phyloP scores from a whole-genome alignment of 306 rosid genomes.

The Lathyrus sativus region DNA sequence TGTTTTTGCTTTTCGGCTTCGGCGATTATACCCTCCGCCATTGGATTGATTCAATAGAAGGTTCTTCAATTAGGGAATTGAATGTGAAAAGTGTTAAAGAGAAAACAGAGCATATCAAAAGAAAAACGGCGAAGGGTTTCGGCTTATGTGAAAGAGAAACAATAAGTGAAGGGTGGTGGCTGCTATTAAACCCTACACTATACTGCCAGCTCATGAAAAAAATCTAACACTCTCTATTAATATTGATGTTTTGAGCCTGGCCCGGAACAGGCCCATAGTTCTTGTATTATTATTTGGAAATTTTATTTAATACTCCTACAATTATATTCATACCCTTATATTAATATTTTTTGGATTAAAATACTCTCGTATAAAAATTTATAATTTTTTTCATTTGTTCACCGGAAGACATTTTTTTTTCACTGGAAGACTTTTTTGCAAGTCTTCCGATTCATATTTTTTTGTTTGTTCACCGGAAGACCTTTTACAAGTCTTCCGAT shows the following conservation, averaged over 20 bases:
- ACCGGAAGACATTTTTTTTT: too few species aligned
- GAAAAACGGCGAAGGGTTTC: conserved; percentile 28
- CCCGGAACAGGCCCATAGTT: neutral
- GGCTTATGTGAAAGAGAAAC: conserved; percentile 53
- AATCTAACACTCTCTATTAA: neutral
- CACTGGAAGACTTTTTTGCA: too few species aligned
- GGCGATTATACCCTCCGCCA: neutral
- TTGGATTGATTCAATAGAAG: neutral
- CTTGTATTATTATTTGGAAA: too few species aligned
- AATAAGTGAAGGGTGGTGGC: neutral
- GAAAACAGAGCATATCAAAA: conserved; percentile 10
- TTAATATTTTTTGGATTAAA: too few species aligned
- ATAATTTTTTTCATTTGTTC: too few species aligned
- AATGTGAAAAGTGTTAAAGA: neutral
- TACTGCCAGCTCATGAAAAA: neutral
- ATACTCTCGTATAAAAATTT: too few species aligned
- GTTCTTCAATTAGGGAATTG: neutral
- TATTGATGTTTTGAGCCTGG: neutral
- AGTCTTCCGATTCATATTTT: too few species aligned
- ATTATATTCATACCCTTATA: too few species aligned
- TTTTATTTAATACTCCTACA: too few species aligned
- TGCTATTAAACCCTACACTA: conserved; percentile 76
- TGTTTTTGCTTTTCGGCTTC: conserved; percentile 23
- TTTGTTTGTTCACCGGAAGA: too few species aligned
- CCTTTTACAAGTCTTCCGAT: too few species aligned